phyloP scores from a whole-genome alignment of 148 eudicot species.

The Persicaria tinctoria region DNA sequence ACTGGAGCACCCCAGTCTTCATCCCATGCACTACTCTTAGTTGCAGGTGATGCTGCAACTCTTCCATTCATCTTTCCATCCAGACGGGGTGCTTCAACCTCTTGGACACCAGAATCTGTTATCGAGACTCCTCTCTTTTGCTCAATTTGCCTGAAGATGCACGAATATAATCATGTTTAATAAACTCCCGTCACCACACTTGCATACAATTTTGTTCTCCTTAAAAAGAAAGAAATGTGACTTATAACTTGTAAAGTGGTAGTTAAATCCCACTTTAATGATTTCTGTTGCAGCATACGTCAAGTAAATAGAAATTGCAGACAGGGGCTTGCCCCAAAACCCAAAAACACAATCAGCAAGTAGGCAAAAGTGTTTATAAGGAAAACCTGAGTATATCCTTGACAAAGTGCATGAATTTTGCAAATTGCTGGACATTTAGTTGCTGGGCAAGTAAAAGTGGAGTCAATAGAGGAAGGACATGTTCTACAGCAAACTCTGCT shows the following conservation, averaged over 20 bases:
- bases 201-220: not conserved
- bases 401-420: constrained; percentile 88
- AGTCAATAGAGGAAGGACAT: constrained; percentile 72
- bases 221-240: not conserved
- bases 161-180: not conserved
- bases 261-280: too few relatives aligned
- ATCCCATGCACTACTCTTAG: constrained; percentile 73
- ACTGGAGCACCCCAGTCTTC: constrained; percentile 64
- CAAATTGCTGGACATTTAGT: constrained; percentile 94
- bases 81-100: constrained; percentile 36
- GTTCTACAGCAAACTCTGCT: constrained; percentile 77
- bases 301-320: not conserved
- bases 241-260: too few relatives aligned
- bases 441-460: constrained; percentile 87
- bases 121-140: constrained; percentile 86
- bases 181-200: not conserved
- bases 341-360: not conserved
- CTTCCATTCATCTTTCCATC: constrained; percentile 33
- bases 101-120: constrained; percentile 55
- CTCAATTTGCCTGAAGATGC: constrained; percentile 66
- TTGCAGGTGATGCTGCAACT: constrained; percentile 29
- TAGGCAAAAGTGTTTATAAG: not conserved
- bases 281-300: not conserved
- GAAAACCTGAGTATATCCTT: constrained; percentile 77
- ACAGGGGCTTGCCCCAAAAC: not conserved